Evolutionary conservation across 176 grass and related monocot species (phyloP), one percentile per base, ranked within the genome.

Genomic region (Eleusine coracana): DNA sequence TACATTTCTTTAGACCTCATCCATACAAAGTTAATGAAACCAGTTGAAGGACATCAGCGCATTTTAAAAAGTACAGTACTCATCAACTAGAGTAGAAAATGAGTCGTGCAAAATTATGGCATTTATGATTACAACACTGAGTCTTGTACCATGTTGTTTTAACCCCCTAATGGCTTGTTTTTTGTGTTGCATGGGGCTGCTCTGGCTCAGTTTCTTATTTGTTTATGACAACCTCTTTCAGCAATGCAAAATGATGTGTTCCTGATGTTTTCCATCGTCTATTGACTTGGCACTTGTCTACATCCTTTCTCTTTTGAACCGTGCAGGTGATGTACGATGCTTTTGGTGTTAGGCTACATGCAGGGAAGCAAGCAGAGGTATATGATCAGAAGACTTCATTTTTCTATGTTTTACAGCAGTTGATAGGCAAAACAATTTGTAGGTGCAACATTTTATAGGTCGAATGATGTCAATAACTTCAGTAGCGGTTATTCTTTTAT

Each of bases 301-400:
- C 70, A 51, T 73, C 12, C 63, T 38, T 73, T 14, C 0, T 5
- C 34, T 58, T 74, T 37, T 28, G 38, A 80, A 75, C 13, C 52
- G 50, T 54, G 37, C 89, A 98, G 96, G 96, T 98, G 70, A 98
- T 96, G 96, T 98, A 98, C 81, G 96, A 98, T 90, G 96, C 96
- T 85, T 98, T 90, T 92, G 93, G 96, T 80, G 96, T 98, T 34
- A 92, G 96, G 89, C 55, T 98, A 42, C 96, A 98, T 88, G 93
- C 96, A 69, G 96, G 96, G 81, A 98, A 85, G 70, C 96, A 96
- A 75, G 93, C 96, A 82, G 91, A 99, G 93, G 96, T 96, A 92
- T 73, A 92, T 73, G n/a, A 6, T 15, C 13, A 82, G 66, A 71
- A 60, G 28, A 46, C n/a, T 84, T 86, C n/a, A 28, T 66, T 27